A percentile compares a stretch with the other conserved stretches of the same genome.
Conservation (phyloP, 192 early-diverging fungal species). For the Phlyctochytrium bullatum region DNA sequence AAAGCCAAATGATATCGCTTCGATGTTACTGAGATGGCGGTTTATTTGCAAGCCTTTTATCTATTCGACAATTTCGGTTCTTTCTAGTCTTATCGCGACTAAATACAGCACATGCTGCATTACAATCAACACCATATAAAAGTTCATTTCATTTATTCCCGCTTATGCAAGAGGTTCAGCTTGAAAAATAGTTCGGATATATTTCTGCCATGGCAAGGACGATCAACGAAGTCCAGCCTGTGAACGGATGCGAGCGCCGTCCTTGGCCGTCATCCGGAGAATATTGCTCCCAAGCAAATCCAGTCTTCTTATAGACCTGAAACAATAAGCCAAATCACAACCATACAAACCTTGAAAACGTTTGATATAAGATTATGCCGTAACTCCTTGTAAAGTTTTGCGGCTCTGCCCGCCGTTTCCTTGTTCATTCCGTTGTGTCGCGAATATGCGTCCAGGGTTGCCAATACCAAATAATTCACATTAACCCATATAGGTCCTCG, state of each 20-base stretch:
- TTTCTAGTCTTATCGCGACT: too few relatives aligned
- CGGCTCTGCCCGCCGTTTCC: conserved; percentile 47
- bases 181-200: too few relatives aligned
- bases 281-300: conserved; percentile 94
- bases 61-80: too few relatives aligned
- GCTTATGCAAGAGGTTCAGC: too few relatives aligned
- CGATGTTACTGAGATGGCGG: too few relatives aligned
- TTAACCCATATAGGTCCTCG: conserved; percentile 93
- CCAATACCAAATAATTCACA: conserved; percentile 79
- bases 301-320: conserved; percentile 70
- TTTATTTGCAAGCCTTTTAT: too few relatives aligned
- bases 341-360: conserved; percentile 57
- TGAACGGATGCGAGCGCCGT: conserved; percentile 87
- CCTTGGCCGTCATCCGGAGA: conserved; percentile 70
- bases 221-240: conserved; percentile 88
- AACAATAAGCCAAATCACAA: background rate
- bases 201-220: conserved; percentile 82
- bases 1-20: too few relatives aligned
- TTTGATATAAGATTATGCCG: conserved; percentile 74
- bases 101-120: too few relatives aligned
- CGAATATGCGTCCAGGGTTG: conserved; percentile 47
- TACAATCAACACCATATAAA: too few relatives aligned
- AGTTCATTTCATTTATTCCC: too few relatives aligned
- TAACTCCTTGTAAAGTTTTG: conserved; percentile 68
- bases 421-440: conserved; percentile 59